Conservation (phyloP, 2,329 filamentous ascomycete genomes). For the Nectriaceae sp. region DNA sequence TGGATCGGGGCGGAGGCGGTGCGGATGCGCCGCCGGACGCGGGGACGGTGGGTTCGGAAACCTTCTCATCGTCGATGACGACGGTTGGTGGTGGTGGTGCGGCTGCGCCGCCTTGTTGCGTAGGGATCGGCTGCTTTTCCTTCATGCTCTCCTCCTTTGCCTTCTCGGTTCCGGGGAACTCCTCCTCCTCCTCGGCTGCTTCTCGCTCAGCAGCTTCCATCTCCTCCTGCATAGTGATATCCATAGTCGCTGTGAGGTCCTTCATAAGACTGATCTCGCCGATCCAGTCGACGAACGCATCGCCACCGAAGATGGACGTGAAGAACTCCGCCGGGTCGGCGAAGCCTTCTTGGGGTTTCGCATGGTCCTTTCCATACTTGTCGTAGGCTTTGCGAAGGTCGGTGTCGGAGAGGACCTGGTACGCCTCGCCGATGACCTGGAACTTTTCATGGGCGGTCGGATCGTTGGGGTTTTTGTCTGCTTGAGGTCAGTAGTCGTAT, state of each 20-base stretch:
- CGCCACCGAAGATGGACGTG: constrained; percentile 95
- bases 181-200: constrained; percentile 48
- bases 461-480: constrained; percentile 97
- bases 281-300: constrained; percentile 94
- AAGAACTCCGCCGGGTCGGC: constrained; percentile 98
- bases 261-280: constrained; percentile 99
- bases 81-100: constrained; percentile 38
- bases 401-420: constrained; percentile 81
- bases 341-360: constrained; percentile 88
- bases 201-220: constrained; percentile 60
- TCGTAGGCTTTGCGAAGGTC: constrained; percentile 92
- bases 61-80: constrained; percentile 43
- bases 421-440: constrained; percentile 77
- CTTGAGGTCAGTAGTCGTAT: constrained; percentile 15
- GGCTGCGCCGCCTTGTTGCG: constrained; percentile 30
- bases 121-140: constrained; percentile 23
- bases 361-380: constrained; percentile 94
- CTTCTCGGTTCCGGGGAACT: constrained; percentile 59
- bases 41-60: constrained; percentile 29
- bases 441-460: constrained; percentile 93
- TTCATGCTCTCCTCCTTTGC: constrained; percentile 59
- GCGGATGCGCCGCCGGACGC: constrained; percentile 20
- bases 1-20: constrained; percentile 34
- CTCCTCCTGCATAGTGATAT: constrained; percentile 88
- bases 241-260: constrained; percentile 96